Conservation (phyloP, 768 basidiomycete species). For the Fomitopsis pulvina region DNA sequence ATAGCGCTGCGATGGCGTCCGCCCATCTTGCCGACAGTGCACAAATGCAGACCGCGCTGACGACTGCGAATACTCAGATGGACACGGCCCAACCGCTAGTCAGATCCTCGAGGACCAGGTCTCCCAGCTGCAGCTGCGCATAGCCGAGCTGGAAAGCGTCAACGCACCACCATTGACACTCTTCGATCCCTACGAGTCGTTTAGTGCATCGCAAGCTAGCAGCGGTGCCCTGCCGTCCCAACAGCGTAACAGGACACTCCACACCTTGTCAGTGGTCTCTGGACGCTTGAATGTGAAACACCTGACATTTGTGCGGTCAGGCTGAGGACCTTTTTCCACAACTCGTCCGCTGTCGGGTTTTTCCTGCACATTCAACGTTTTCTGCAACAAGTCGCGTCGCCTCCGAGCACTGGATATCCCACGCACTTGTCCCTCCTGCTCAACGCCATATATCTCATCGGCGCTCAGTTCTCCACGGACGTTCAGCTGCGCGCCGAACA, state of each 20-base stretch:
- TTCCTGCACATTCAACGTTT: conserved; percentile 52
- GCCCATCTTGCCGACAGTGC: conserved; percentile 63
- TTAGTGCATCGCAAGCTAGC: neutral
- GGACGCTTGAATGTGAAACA: too few relatives aligned
- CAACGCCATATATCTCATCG: conserved; percentile 30
- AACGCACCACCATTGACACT: conserved; percentile 15
- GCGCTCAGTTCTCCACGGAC: conserved; percentile 21
- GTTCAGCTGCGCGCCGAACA: conserved; percentile 22
- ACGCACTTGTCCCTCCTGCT: conserved; percentile 36
- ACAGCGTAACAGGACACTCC: neutral
- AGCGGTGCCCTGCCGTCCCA: neutral
- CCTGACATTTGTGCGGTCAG: neutral
- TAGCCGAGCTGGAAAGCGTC: conserved; percentile 26
- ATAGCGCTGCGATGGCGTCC: conserved; percentile 62
- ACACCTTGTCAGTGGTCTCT: neutral
- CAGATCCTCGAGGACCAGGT: conserved; percentile 56
- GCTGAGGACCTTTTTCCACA: conserved; percentile 33
- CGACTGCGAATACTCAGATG: conserved; percentile 69
- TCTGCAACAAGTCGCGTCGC: conserved; percentile 16
- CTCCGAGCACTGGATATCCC: conserved; percentile 26
- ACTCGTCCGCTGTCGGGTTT: conserved; percentile 57
- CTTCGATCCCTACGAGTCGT: conserved; percentile 20
- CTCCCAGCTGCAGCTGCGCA: conserved; percentile 45
- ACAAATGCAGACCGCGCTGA: conserved; percentile 49
- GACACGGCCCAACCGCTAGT: conserved; percentile 51